A percentile compares a stretch with the other conserved stretches of the same genome.
These are phyloP conservation scores for Diplocarpon mali DNA, from an alignment of 2,329 filamentous ascomycete genomes.

Conservation along the genomic window DNA sequence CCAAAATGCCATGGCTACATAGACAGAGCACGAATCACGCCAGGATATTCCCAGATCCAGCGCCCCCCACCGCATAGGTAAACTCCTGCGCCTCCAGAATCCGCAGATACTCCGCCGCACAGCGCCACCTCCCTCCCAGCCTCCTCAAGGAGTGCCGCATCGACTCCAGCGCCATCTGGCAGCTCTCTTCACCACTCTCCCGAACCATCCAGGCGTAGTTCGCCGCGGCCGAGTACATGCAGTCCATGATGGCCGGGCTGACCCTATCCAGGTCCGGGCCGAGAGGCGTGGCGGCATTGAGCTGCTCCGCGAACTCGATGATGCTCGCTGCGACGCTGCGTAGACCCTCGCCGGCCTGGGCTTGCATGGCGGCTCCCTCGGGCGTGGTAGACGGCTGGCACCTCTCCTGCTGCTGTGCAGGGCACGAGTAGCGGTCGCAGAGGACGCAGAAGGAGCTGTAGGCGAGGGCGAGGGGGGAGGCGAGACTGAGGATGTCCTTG, in stretches of 20 bases:
- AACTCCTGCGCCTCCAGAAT: constrained; percentile 30
- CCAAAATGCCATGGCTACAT: not conserved
- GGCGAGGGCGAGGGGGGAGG: constrained; percentile 21
- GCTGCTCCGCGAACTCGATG: constrained; percentile 23
- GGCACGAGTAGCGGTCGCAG: constrained; percentile 31
- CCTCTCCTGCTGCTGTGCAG: constrained; percentile 9
- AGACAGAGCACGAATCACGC: not conserved
- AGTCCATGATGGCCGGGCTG: constrained; percentile 30
- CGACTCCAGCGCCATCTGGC: constrained; percentile 24
- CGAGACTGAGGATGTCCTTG: constrained; percentile 19
- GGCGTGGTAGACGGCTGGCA: constrained; percentile 1
- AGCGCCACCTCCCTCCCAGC: constrained; percentile 28
- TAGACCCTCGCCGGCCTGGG: constrained; percentile 27
- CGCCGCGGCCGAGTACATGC: constrained; percentile 29
- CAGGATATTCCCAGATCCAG: too few species aligned
- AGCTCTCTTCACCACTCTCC: constrained; percentile 28
- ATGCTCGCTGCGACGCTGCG: constrained; percentile 24
- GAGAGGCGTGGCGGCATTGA: constrained; percentile 15
- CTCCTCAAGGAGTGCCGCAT: constrained; percentile 25
- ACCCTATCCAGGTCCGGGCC: constrained; percentile 23
- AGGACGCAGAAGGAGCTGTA: constrained; percentile 26
- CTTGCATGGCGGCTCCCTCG: constrained; percentile 26
- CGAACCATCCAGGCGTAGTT: constrained; percentile 30
- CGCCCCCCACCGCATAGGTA: constrained; percentile 18
- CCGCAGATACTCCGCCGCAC: constrained; percentile 29